A percentile compares a stretch with the other conserved stretches of the same genome.
Evolutionary conservation across 2,329 filamentous ascomycete species (phyloP).

Genomic region (Blumeriella jaapii): DNA sequence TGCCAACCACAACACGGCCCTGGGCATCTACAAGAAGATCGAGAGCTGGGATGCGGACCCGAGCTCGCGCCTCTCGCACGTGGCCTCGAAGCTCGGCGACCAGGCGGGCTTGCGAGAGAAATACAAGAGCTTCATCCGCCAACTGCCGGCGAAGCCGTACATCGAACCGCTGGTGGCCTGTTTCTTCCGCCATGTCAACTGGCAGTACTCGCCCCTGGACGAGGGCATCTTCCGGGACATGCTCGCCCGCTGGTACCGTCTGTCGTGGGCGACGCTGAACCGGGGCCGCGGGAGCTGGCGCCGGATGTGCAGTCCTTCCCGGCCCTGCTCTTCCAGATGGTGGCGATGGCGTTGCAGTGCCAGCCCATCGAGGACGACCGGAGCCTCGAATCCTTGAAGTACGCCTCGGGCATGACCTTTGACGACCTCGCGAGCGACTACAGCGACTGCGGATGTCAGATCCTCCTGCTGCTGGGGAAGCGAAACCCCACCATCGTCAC

Average conservation of each 20-base stretch:
- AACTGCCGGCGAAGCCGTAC: constrained; percentile 42
- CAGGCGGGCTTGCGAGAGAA: constrained; percentile 38
- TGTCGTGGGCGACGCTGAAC: constrained; percentile 40
- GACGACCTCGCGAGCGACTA: constrained; percentile 50
- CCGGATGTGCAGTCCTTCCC: constrained; percentile 45
- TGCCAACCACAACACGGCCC: constrained; percentile 39
- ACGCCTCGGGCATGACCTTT: constrained; percentile 46
- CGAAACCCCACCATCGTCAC: constrained; percentile 43
- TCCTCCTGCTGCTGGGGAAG: constrained; percentile 45
- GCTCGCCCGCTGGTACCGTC: constrained; percentile 41
- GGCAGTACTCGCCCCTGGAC: constrained; percentile 46
- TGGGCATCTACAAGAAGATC: constrained; percentile 44
- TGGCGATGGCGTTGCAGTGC: constrained; percentile 42
- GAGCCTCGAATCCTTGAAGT: constrained; percentile 44
- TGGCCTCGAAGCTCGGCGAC: constrained; percentile 22
- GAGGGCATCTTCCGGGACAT: constrained; percentile 39
- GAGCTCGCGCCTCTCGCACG: constrained; percentile 12
- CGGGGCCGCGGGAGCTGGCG: constrained; percentile 38
- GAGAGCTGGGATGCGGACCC: constrained; percentile 33
- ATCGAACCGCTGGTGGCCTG: constrained; percentile 42
- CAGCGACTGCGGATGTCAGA: constrained; percentile 43
- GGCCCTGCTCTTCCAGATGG: constrained; percentile 46
- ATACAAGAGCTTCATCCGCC: constrained; percentile 46
- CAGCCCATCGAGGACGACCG: constrained; percentile 37
- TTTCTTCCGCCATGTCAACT: constrained; percentile 48